phyloP scores from a whole-genome alignment of 2,329 filamentous ascomycete species.

The Penicillium crustosum region DNA sequence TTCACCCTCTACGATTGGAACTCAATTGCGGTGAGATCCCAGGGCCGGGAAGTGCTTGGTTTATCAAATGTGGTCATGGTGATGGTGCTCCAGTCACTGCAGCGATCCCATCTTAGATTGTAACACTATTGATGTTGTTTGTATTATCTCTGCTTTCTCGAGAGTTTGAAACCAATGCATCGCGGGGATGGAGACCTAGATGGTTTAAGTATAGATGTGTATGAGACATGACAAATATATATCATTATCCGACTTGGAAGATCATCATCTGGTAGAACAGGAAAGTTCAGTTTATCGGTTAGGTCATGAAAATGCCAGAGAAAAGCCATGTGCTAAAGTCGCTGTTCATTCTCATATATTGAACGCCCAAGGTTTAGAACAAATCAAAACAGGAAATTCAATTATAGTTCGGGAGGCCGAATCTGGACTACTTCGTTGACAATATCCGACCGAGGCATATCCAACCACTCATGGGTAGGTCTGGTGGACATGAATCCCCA shows the following conservation, averaged over 20 bases:
- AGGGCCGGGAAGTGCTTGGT: background rate
- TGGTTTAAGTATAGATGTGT: background rate
- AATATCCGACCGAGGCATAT: background rate
- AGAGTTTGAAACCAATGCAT: background rate
- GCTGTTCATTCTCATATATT: background rate
- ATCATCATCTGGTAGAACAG: background rate
- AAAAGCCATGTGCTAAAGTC: background rate
- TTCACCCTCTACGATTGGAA: background rate
- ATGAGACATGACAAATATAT: background rate
- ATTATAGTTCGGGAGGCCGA: background rate
- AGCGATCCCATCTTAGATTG: background rate
- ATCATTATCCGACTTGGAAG: background rate
- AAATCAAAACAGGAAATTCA: background rate
- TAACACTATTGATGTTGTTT: background rate
- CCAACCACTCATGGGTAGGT: slow-evolving; percentile 4
- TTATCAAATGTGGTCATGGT: background rate
- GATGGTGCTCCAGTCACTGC: background rate
- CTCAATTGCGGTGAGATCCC: background rate
- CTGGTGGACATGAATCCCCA: slow-evolving; percentile 3
- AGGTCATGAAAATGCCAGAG: background rate
- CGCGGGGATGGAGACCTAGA: slow-evolving; percentile 1
- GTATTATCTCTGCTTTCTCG: background rate
- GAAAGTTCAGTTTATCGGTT: background rate
- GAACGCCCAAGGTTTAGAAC: background rate
- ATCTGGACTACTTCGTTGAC: slow-evolving; percentile 6